phyloP scores from a whole-genome alignment of 805 yeast genomes.

The Myxozyma mucilagina region DNA sequence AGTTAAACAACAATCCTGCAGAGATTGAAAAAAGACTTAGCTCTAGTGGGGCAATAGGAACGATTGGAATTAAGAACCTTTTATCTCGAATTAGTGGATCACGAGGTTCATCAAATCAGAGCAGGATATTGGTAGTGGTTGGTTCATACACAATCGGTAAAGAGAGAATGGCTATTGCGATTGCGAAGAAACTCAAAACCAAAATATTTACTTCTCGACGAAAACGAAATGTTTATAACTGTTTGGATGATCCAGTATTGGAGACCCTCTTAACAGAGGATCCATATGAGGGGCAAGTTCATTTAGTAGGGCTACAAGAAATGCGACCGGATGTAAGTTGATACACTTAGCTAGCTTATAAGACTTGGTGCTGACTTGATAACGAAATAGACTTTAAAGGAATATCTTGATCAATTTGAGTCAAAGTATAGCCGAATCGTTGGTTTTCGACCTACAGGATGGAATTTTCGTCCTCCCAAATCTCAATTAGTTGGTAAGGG shows the following conservation, averaged over 20 bases:
- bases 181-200: slow-evolving; percentile 41
- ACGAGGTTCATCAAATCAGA: slow-evolving; percentile 4
- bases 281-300: slow-evolving; percentile 57
- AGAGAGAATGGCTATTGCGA: slow-evolving; percentile 70
- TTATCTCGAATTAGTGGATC: not conserved
- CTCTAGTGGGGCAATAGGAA: not conserved
- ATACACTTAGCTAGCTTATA: not conserved
- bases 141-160: slow-evolving; percentile 95
- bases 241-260: slow-evolving; percentile 48
- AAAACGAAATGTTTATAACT: slow-evolving; percentile 50
- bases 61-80: slow-evolving; percentile 6
- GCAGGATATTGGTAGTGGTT: slow-evolving; percentile 58
- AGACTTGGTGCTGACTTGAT: no score
- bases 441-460: slow-evolving; percentile 73
- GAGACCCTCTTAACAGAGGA: slow-evolving; percentile 47
- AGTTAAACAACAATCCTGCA: slow-evolving; percentile 38
- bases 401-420: slow-evolving; percentile 52
- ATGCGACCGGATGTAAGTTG: slow-evolving; percentile 39
- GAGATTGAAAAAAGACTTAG: slow-evolving; percentile 14
- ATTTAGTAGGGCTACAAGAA: slow-evolving; percentile 69
- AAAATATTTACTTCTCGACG: slow-evolving; percentile 48
- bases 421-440: slow-evolving; percentile 61
- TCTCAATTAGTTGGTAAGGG: slow-evolving; percentile 17
- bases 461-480: slow-evolving; percentile 58
- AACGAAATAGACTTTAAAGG: slow-evolving; percentile 40